Percentiles rank a stretch among this genome's conserved stretches.
phyloP scores from a whole-genome alignment of 192 early-diverging fungal species.

The Kickxella alabastrina region DNA sequence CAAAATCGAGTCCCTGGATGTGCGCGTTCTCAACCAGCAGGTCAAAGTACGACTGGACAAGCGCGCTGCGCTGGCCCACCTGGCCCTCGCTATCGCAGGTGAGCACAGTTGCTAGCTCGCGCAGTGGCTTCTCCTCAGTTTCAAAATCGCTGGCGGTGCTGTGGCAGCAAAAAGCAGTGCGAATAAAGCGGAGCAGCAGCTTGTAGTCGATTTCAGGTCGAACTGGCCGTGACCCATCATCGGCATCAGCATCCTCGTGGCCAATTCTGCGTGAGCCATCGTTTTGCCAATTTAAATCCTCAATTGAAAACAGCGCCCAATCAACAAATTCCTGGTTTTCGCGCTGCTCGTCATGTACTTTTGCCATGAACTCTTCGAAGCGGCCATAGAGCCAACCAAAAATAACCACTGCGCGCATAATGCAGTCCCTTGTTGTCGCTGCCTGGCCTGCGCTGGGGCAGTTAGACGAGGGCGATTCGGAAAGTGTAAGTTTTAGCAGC shows the following conservation, averaged over 20 bases:
- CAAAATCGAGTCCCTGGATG: not conserved
- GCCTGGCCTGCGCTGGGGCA: not conserved
- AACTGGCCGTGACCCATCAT: slow-evolving; percentile 32
- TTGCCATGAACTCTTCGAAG: slow-evolving; percentile 19
- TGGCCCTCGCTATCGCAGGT: too few species aligned
- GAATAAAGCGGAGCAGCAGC: slow-evolving; percentile 29
- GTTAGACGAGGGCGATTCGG: not conserved
- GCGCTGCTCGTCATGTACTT: slow-evolving; percentile 26
- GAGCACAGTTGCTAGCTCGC: too few species aligned
- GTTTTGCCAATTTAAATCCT: slow-evolving; percentile 45
- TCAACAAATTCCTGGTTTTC: slow-evolving; percentile 44
- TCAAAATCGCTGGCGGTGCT: too few species aligned
- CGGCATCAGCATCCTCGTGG: slow-evolving; percentile 9
- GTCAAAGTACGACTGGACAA: slow-evolving; percentile 16
- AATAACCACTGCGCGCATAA: slow-evolving; percentile 22
- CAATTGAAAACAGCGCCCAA: slow-evolving; percentile 33
- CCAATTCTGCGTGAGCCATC: slow-evolving; percentile 22
- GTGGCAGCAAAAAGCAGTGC: slow-evolving; percentile 20
- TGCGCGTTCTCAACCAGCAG: slow-evolving; percentile 6
- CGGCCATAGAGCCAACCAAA: slow-evolving; percentile 33
- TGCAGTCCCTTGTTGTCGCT: not conserved
- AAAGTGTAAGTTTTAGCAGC: slow-evolving; percentile 11
- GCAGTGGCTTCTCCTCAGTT: too few species aligned
- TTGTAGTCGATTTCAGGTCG: slow-evolving; percentile 33
- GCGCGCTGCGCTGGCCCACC: not conserved